Evolutionary conservation across 2,329 filamentous ascomycete species (phyloP).

Genomic region (Phialemonium atrogriseum): DNA sequence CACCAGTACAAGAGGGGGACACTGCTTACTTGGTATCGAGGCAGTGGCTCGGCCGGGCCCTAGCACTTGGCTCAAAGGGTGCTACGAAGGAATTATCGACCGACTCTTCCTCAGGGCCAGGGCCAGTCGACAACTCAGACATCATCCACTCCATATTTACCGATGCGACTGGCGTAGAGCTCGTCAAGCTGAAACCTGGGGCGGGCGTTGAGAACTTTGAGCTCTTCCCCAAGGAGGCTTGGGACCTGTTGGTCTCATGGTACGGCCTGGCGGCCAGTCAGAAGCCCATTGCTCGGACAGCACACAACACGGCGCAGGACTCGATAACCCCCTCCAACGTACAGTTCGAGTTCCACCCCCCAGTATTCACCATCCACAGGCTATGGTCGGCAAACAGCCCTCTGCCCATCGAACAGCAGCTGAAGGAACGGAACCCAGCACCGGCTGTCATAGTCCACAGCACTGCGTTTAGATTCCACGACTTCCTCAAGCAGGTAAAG

Average conservation of each 20-base stretch:
- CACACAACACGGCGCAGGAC: slow-evolving; percentile 64
- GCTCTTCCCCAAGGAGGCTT: slow-evolving; percentile 70
- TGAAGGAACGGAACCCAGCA: slow-evolving; percentile 52
- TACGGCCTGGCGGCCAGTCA: slow-evolving; percentile 68
- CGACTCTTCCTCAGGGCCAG: slow-evolving; percentile 61
- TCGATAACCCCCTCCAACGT: slow-evolving; percentile 53
- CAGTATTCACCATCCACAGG: slow-evolving; percentile 77
- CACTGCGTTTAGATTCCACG: slow-evolving; percentile 58
- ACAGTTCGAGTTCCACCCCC: slow-evolving; percentile 76
- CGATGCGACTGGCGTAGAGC: slow-evolving; percentile 43
- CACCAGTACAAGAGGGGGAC: slow-evolving; percentile 58
- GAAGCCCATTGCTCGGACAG: slow-evolving; percentile 63
- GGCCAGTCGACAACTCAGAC: slow-evolving; percentile 80
- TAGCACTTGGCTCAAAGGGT: slow-evolving; percentile 52
- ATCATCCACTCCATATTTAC: slow-evolving; percentile 57
- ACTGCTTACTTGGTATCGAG: slow-evolving; percentile 71
- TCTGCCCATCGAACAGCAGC: slow-evolving; percentile 44
- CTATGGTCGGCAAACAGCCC: slow-evolving; percentile 56
- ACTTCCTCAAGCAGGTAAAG: slow-evolving; percentile 73
- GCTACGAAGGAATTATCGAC: slow-evolving; percentile 51
- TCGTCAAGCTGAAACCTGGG: slow-evolving; percentile 66
- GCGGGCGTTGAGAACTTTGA: slow-evolving; percentile 64
- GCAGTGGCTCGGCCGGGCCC: slow-evolving; percentile 68
- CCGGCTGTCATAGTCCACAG: slow-evolving; percentile 64
- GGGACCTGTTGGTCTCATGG: slow-evolving; percentile 73